phyloP scores from a whole-genome alignment of 768 basidiomycete species.

The Pholiota conissans region DNA sequence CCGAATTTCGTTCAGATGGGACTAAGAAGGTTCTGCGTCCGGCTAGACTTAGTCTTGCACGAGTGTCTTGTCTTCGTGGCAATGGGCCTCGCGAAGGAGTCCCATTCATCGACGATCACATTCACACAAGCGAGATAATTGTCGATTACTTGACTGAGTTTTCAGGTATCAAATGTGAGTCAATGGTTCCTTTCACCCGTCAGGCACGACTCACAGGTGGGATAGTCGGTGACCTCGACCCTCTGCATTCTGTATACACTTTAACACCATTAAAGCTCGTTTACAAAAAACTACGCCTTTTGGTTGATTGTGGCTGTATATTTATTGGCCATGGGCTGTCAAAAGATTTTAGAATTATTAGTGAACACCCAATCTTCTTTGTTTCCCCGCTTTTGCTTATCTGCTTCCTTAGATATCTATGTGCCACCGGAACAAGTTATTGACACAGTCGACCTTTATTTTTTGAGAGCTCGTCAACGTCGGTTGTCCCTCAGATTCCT shows the following conservation, averaged over 20 bases:
- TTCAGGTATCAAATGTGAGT: constrained; percentile 90
- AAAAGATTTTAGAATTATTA: constrained; percentile 98
- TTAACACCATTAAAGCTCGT: constrained; percentile 96
- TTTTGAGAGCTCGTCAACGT: constrained; percentile 75
- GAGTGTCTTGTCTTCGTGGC: constrained; percentile 92
- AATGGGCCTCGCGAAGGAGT: constrained; percentile 76
- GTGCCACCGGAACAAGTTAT: constrained; percentile 95
- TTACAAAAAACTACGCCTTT: constrained; percentile 92
- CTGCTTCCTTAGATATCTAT: constrained; percentile 70
- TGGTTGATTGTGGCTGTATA: constrained; percentile 93
- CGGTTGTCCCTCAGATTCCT: constrained; percentile 91
- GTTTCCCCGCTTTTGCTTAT: neutral
- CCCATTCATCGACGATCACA: constrained; percentile 98
- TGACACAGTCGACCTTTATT: constrained; percentile 98
- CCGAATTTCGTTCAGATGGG: constrained; percentile 92
- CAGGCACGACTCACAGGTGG: neutral
- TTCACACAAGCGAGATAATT: constrained; percentile 92
- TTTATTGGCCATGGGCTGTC: constrained; percentile 97
- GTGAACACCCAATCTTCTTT: constrained; percentile 44
- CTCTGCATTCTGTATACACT: constrained; percentile 77
- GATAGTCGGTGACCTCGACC: constrained; percentile 91
- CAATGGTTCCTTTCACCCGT: neutral
- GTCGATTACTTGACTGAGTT: constrained; percentile 97
- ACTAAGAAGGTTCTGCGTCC: constrained; percentile 92
- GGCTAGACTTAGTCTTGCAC: constrained; percentile 86